Conservation (phyloP, 75 land plant species). For the Sequoia sempervirens region DNA sequence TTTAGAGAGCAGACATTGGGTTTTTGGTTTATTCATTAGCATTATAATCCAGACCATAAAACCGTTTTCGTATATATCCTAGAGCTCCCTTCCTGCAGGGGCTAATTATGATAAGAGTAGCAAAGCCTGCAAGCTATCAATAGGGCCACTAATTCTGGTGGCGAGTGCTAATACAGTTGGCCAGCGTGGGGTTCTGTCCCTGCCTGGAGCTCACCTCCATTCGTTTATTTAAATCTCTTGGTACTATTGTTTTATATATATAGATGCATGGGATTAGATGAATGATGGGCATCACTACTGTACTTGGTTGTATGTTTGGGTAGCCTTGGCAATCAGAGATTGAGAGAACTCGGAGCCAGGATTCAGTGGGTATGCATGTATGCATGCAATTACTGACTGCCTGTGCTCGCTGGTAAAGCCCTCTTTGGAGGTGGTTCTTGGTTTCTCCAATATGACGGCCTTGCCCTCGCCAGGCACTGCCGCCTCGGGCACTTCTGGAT, state of each 20-base stretch:
- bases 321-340: background rate
- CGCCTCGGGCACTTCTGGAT: conserved; percentile 15
- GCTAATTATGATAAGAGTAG: conserved; percentile 3
- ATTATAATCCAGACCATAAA: background rate
- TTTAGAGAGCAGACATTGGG: background rate
- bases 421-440: background rate
- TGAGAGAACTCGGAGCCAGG: background rate
- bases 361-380: background rate
- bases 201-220: conserved; percentile 1
- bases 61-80: background rate
- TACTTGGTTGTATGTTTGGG: background rate
- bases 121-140: conserved; percentile 10
- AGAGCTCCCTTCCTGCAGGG: background rate
- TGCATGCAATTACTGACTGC: background rate
- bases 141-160: conserved; percentile 8
- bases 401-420: background rate
- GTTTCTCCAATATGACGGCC: background rate
- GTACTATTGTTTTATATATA: background rate
- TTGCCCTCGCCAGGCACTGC: background rate
- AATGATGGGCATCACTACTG: background rate
- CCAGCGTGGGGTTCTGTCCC: background rate
- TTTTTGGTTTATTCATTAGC: background rate
- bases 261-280: background rate
- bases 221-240: background rate
- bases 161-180: conserved; percentile 7